Base-by-base conservation (phyloP, 305 asterid genomes). In the Lippia alba region DNA sequence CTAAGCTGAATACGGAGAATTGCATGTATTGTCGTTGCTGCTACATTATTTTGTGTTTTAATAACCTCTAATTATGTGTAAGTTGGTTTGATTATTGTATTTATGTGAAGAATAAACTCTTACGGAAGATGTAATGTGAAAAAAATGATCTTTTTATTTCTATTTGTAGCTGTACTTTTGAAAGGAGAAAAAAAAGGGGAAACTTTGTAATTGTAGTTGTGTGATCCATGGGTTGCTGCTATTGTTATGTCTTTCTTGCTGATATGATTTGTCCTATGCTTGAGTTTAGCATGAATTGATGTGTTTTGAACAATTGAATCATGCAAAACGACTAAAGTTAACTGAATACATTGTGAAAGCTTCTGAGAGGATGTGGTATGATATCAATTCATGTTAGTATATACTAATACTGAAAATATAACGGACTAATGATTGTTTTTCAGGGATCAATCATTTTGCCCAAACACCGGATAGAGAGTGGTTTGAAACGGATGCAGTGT, bases 401-500 rank as follows among this genome's bases (percentile, higher is more conserved):
- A 3, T 24, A 24, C 30, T 24, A 24, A 24, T 24, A 3, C 30
- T 24, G 56, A 69, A 40, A 45, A 66, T 15, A 70, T 76, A 68
- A 77, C 64, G 20, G 6, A 24, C 32, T 66, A 16, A 33, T 76
- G 59, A 34, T 36, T 30, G 14, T 67, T 61, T 72, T 80, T 79
- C 76, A 92, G 98, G 98, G 97, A 92, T 92, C 81, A 92, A 92
- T 81, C 92, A 89, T 72, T 92, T 92, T 71, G 91, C 84, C 77
- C 83, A 88, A 57, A 92, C 98, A 57, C 98, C 98, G 12, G 90
- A 84, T 58, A 84, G 93, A 39, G 97, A 90, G 79, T 90, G 98
- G 98, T 92, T 92, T 74, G 96, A 92, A 79, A 92, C 98, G 17
- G 98, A 92, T 77, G 97, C 97, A 16, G 98, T 90, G 68, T 79